These are phyloP conservation scores for Penicillium bovifimosum DNA, from an alignment of 495 filamentous ascomycete genomes.

Conservation along the genomic window DNA sequence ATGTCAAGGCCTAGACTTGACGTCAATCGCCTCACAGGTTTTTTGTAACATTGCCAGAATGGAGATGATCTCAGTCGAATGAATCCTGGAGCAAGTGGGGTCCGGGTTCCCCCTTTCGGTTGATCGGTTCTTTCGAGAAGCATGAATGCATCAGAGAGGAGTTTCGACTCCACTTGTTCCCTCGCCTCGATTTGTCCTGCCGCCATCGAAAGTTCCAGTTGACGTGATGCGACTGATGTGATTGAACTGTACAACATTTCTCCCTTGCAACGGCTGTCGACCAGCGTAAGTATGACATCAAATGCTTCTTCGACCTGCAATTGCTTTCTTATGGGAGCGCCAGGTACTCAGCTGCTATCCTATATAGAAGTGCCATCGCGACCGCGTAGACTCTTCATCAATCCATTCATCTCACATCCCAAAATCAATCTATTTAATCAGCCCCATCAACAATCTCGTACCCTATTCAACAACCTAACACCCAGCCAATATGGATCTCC, in stretches of 20 bases:
- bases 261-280: not conserved
- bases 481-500: slow-evolving; percentile 37
- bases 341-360: not conserved
- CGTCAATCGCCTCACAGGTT: slow-evolving; percentile 18
- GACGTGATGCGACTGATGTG: slow-evolving; percentile 20
- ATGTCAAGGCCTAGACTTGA: slow-evolving; percentile 2
- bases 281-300: slow-evolving; percentile 40
- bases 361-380: slow-evolving; percentile 23
- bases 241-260: slow-evolving; percentile 1
- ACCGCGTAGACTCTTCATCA: not conserved
- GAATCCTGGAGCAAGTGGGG: slow-evolving; percentile 15
- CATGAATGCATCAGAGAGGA: slow-evolving; percentile 6
- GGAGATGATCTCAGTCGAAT: slow-evolving; percentile 9
- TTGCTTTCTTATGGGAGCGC: not conserved
- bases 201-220: slow-evolving; percentile 22
- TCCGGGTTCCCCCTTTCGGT: not conserved
- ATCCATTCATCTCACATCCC: slow-evolving; percentile 3
- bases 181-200: slow-evolving; percentile 13
- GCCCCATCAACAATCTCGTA: not conserved
- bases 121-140: not conserved
- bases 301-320: not conserved
- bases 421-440: too few relatives aligned
- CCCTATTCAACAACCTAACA: not conserved
- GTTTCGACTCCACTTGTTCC: slow-evolving; percentile 9
- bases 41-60: not conserved